Base-by-base conservation (phyloP, 352 stramenopile genomes). In the Halophytophthora polymorphica region DNA sequence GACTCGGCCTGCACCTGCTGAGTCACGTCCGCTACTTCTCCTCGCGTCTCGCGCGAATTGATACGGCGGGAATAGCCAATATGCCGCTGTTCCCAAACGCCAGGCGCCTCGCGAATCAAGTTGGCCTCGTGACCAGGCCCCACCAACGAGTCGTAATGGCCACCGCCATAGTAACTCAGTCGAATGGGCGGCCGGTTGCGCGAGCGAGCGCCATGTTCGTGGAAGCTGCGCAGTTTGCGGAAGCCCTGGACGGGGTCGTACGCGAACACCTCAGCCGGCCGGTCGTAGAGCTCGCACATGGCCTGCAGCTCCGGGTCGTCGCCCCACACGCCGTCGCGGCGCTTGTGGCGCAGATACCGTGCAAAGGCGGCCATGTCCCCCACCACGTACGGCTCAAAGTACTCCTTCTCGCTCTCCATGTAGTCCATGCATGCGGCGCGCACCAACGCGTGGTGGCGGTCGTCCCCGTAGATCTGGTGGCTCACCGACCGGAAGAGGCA, bases 271-370 rank as follows among this genome's bases (percentile, higher is more conserved):
- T 97, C 77, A 0, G 88, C 87, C 2, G 86, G 73, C 22, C 90
- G 85, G 45, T 97, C 82, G 58, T 98, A 98, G 3, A 98, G 64
- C 69, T 99, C 96, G 39, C 82, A 96, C 50, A 98, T 90, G 23
- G 96, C 84, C 35, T 98, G 95, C 35, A 99, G 90, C 77, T 99
- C 96, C 2, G 92, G 87, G 59, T 98, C 96, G 56, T 98, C 97
- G 13, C 94, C 96, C 79, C 96, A 97, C 6, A 98, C 90, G 33
- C 90, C 93, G 43, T 88, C 63, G 21, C 81, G 72, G 5, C 93
- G 78, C 63, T 98, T 98, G 41, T 95, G 64, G 13, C 56, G 48
- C 44, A 99, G 60, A 56, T 99, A 99, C 2, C 73, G 63, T 45
- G 86, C 59, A 48, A 98, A 98, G 2, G 71, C 80, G 29, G 69